Percentiles rank a stretch among this genome's conserved stretches.
Evolutionary conservation across 257 asterid genomes (phyloP).

Genomic region (Petunia secreta): DNA sequence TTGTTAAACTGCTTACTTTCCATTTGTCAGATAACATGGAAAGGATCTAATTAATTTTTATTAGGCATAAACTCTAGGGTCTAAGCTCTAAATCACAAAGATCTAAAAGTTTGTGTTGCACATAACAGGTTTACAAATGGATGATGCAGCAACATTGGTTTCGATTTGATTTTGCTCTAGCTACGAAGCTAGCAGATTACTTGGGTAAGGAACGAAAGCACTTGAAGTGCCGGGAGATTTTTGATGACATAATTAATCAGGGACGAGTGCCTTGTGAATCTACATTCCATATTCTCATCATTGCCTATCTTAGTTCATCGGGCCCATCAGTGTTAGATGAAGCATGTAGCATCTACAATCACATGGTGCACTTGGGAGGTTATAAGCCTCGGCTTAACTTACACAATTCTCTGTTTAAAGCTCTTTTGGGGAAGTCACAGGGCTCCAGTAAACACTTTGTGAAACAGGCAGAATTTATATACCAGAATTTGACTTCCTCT

Average conservation of each 20-base stretch:
- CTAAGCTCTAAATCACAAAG: slow-evolving; percentile 9
- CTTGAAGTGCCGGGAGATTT: slow-evolving; percentile 84
- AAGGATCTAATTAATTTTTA: not conserved
- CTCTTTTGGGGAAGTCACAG: slow-evolving; percentile 65
- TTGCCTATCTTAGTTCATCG: slow-evolving; percentile 86
- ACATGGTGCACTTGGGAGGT: slow-evolving; percentile 90
- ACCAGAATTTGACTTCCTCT: slow-evolving; percentile 61
- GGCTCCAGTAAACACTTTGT: slow-evolving; percentile 58
- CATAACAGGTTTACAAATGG: slow-evolving; percentile 88
- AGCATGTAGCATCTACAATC: slow-evolving; percentile 75
- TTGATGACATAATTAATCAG: slow-evolving; percentile 76
- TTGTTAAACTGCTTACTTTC: not conserved
- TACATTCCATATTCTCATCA: slow-evolving; percentile 73
- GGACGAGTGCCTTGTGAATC: slow-evolving; percentile 85
- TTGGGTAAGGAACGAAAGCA: slow-evolving; percentile 88
- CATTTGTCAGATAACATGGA: not conserved
- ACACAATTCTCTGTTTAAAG: slow-evolving; percentile 83
- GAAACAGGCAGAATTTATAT: slow-evolving; percentile 86
- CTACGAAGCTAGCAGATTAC: slow-evolving; percentile 86
- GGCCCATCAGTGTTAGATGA: slow-evolving; percentile 64
- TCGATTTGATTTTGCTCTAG: slow-evolving; percentile 79
- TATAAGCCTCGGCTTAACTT: slow-evolving; percentile 84
- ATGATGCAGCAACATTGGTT: slow-evolving; percentile 92
- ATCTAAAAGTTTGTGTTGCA: slow-evolving; percentile 3
- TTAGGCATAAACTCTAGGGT: not conserved